These are phyloP conservation scores for Nitzschia palea DNA, from an alignment of 108 stramenopile species.

Conservation along the genomic window DNA sequence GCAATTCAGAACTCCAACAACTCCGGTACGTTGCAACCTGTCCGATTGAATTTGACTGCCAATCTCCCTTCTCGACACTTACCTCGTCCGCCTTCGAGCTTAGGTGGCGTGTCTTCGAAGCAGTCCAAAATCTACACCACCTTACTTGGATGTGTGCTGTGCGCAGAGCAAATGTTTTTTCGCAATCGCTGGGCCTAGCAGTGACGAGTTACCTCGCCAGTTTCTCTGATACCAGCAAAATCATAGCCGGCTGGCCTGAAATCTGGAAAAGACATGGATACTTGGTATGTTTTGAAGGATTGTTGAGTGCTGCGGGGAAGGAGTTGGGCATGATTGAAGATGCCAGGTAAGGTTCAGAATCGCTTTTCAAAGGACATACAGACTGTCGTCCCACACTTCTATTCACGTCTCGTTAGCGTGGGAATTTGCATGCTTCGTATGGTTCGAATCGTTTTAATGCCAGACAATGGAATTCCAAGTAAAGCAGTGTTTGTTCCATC, in stretches of 20 bases:
- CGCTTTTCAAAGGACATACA: neutral
- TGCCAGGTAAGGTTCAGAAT: slow-evolving; percentile 44
- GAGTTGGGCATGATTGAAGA: slow-evolving; percentile 91
- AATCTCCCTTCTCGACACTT: slow-evolving; percentile 1
- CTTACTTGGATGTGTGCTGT: slow-evolving; percentile 82
- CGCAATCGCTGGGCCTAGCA: slow-evolving; percentile 81
- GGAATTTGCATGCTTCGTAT: slow-evolving; percentile 83
- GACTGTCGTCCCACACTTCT: neutral
- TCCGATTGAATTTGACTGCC: neutral
- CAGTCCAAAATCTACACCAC: slow-evolving; percentile 62
- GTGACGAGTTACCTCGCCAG: slow-evolving; percentile 72
- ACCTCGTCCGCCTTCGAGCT: slow-evolving; percentile 2
- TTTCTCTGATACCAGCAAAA: slow-evolving; percentile 42
- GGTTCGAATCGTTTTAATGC: slow-evolving; percentile 61
- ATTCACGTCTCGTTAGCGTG: slow-evolving; percentile 23
- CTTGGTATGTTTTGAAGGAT: slow-evolving; percentile 84
- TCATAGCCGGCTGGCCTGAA: slow-evolving; percentile 58
- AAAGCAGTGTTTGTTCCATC: slow-evolving; percentile 45
- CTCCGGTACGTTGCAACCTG: slow-evolving; percentile 12
- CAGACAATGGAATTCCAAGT: slow-evolving; percentile 36
- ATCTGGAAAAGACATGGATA: slow-evolving; percentile 82
- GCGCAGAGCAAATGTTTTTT: slow-evolving; percentile 79
- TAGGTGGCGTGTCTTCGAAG: slow-evolving; percentile 60
- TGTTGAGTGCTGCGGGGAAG: slow-evolving; percentile 85
- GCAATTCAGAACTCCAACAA: slow-evolving; percentile 43